Evolutionary conservation across 805 yeast species (phyloP).

Genomic region (Nematodospora valgi): DNA sequence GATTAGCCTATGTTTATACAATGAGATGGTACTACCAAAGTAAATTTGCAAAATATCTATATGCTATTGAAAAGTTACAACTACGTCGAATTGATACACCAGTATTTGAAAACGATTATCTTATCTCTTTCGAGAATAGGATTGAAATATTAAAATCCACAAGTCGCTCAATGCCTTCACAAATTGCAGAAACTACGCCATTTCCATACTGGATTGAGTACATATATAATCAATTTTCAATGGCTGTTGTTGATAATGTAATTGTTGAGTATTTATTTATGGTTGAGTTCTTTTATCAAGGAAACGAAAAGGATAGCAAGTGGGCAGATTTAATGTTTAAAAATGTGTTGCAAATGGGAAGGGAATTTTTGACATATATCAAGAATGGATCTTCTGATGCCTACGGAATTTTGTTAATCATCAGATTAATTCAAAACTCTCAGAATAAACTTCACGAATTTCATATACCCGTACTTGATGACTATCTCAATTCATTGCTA

Average conservation of each 20-base stretch:
- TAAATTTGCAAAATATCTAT: conserved; percentile 71
- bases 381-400: conserved; percentile 54
- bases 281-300: conserved; percentile 62
- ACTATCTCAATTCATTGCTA: conserved; percentile 62
- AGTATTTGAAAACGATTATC: conserved; percentile 60
- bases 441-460: conserved; percentile 62
- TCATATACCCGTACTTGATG: conserved; percentile 67
- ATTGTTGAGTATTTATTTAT: conserved; percentile 74
- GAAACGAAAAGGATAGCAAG: conserved; percentile 27
- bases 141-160: conserved; percentile 45
- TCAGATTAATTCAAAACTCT: conserved; percentile 64
- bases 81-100: conserved; percentile 53
- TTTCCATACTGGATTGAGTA: conserved; percentile 67
- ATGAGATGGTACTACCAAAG: conserved; percentile 91
- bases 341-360: conserved; percentile 38
- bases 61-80: conserved; percentile 64
- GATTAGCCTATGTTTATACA: conserved; percentile 79
- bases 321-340: conserved; percentile 39
- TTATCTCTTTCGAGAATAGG: conserved; percentile 52
- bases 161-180: conserved; percentile 71
- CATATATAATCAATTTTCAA: conserved; percentile 67
- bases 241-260: conserved; percentile 73
- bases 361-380: conserved; percentile 45
- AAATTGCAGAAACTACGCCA: conserved; percentile 77
- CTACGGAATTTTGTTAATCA: conserved; percentile 73